These are phyloP conservation scores for Annona squamosa DNA, from an alignment of 164 flowering plant genomes.

Conservation along the genomic window DNA sequence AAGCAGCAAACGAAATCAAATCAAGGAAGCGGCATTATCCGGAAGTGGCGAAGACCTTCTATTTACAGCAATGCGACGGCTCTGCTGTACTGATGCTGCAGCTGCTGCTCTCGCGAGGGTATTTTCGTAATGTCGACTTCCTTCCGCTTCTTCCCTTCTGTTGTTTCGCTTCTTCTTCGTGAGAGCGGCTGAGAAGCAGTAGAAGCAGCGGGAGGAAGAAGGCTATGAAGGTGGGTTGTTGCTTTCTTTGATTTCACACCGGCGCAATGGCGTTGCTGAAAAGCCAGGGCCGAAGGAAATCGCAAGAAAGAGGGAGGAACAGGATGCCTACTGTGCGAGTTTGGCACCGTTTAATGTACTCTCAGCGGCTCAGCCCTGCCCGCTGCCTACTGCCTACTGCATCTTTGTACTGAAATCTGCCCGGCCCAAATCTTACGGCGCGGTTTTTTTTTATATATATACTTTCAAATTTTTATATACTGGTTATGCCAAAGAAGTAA, in stretches of 20 bases:
- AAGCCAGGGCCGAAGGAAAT: not conserved
- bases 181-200: too few species aligned
- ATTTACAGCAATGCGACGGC: not conserved
- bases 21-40: not conserved
- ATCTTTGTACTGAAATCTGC: not conserved
- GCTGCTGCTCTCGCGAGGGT: not conserved
- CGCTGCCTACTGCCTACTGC: too few species aligned
- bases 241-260: not conserved
- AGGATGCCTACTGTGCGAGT: not conserved
- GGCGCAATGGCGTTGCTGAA: not conserved
- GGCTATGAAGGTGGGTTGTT: conserved; percentile 1
- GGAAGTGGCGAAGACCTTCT: not conserved
- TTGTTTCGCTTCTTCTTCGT: not conserved
- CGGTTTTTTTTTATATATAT: too few species aligned
- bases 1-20: not conserved
- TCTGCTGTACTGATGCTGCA: not conserved
- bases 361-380: too few species aligned
- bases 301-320: not conserved
- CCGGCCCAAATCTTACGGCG: not conserved
- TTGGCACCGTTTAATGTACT: not conserved
- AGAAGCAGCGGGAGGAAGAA: not conserved
- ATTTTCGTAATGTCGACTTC: not conserved
- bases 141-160: not conserved
- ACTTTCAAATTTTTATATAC: too few species aligned
- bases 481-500: too few species aligned